phyloP scores from a whole-genome alignment of 2,329 filamentous ascomycete species.

The Zymoseptoria crescenta region DNA sequence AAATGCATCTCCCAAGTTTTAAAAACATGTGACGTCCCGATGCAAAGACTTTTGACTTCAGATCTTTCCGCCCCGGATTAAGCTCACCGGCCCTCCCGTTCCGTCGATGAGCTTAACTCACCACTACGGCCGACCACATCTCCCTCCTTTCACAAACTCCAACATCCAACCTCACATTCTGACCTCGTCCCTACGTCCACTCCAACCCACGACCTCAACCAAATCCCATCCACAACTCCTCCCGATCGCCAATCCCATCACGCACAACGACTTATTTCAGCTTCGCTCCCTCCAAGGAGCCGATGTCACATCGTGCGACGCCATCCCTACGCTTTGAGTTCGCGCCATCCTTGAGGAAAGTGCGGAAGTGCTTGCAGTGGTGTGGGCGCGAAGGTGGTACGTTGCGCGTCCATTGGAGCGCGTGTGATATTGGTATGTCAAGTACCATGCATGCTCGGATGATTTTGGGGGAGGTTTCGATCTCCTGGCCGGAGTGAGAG shows the following conservation, averaged over 20 bases:
- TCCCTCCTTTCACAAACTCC: background rate
- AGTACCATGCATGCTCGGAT: background rate
- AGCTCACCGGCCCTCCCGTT: background rate
- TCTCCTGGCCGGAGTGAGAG: background rate
- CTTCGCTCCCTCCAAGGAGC: background rate
- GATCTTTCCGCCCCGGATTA: background rate
- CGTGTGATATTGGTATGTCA: background rate
- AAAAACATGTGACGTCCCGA: background rate
- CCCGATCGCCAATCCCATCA: background rate
- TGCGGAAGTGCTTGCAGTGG: background rate
- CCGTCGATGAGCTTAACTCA: background rate
- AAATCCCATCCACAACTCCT: background rate
- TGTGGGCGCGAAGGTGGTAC: background rate
- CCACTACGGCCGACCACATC: background rate
- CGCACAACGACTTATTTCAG: background rate
- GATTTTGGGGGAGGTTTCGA: background rate
- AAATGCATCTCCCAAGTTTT: no score
- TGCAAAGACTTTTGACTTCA: background rate
- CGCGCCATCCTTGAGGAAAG: background rate
- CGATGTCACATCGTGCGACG: background rate
- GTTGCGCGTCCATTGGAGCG: background rate
- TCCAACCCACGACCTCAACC: background rate
- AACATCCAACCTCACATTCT: background rate
- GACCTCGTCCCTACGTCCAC: background rate
- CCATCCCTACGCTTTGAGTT: background rate